phyloP scores from a whole-genome alignment of 2,329 filamentous ascomycete species.

The Fusarium denticulatum region DNA sequence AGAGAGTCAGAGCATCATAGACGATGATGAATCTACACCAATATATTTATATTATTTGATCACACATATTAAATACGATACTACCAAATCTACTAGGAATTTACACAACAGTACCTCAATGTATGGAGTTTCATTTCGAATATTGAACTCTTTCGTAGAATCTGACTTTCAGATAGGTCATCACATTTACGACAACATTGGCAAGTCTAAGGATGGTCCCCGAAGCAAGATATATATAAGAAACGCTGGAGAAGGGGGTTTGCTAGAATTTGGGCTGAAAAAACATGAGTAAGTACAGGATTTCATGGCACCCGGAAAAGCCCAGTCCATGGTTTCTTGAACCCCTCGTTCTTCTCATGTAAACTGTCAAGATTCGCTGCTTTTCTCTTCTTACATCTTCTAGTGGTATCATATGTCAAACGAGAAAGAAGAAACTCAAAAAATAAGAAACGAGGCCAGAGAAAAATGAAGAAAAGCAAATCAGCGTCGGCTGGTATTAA shows the following conservation, averaged over 20 bases:
- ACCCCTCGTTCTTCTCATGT: slow-evolving; percentile 21
- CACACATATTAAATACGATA: not conserved
- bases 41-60: not conserved
- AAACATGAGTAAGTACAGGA: slow-evolving; percentile 37
- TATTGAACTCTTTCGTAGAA: not conserved
- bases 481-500: slow-evolving; percentile 42
- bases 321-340: slow-evolving; percentile 14
- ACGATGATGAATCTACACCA: not conserved
- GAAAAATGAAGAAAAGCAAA: slow-evolving; percentile 39
- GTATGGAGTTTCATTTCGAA: not conserved
- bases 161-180: not conserved
- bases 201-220: not conserved
- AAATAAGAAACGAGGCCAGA: slow-evolving; percentile 26
- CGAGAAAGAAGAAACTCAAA: slow-evolving; percentile 28
- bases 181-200: not conserved
- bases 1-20: slow-evolving; percentile 36
- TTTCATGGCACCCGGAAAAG: slow-evolving; percentile 10
- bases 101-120: not conserved
- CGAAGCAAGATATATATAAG: not conserved
- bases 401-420: slow-evolving; percentile 47
- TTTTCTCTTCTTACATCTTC: slow-evolving; percentile 41
- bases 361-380: slow-evolving; percentile 34
- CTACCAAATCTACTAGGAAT: not conserved
- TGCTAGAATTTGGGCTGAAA: slow-evolving; percentile 20
- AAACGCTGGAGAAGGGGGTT: not conserved